A percentile compares a stretch with the other conserved stretches of the same genome.
Evolutionary conservation across 352 stramenopile species (phyloP).

Genomic region (Peronospora farinosa): DNA sequence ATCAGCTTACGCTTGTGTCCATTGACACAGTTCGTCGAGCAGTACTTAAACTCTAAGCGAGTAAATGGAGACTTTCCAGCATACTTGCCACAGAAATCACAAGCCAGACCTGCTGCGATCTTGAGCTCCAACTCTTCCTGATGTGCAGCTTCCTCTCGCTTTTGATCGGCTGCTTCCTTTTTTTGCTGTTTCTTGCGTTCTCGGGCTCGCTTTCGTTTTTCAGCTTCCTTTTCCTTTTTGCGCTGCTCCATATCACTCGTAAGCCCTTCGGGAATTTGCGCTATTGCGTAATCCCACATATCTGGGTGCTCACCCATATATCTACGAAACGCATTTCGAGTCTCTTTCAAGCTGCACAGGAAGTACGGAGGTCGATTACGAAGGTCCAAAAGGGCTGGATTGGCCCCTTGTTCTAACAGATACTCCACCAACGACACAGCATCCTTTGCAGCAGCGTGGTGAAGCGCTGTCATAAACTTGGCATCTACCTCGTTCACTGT

Average conservation of each 20-base stretch:
- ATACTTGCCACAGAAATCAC: slow-evolving; percentile 74
- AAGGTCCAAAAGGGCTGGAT: slow-evolving; percentile 80
- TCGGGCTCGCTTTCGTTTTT: slow-evolving; percentile 81
- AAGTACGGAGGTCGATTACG: slow-evolving; percentile 86
- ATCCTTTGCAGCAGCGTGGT: slow-evolving; percentile 56
- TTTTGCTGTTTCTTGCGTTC: slow-evolving; percentile 91
- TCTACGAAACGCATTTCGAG: slow-evolving; percentile 87
- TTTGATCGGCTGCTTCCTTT: slow-evolving; percentile 56
- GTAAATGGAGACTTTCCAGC: slow-evolving; percentile 85
- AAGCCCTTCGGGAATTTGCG: slow-evolving; percentile 67
- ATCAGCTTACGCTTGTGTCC: slow-evolving; percentile 90
- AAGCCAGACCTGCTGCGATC: slow-evolving; percentile 67
- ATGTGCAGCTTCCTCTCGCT: slow-evolving; percentile 58
- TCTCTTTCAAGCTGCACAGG: slow-evolving; percentile 81
- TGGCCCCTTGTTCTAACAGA: slow-evolving; percentile 76
- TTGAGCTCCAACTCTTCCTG: slow-evolving; percentile 65
- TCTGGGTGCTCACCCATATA: slow-evolving; percentile 81
- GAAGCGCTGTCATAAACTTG: slow-evolving; percentile 72
- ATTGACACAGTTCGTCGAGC: slow-evolving; percentile 90
- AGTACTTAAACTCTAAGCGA: slow-evolving; percentile 91
- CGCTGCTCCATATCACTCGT: slow-evolving; percentile 81
- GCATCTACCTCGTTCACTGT: slow-evolving; percentile 55
- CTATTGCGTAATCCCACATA: slow-evolving; percentile 62
- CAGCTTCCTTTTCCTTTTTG: slow-evolving; percentile 80
- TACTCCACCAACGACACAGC: slow-evolving; percentile 45